Evolutionary conservation across 139 green algal genomes (phyloP).

Genomic region (Volvox reticuliferus): DNA sequence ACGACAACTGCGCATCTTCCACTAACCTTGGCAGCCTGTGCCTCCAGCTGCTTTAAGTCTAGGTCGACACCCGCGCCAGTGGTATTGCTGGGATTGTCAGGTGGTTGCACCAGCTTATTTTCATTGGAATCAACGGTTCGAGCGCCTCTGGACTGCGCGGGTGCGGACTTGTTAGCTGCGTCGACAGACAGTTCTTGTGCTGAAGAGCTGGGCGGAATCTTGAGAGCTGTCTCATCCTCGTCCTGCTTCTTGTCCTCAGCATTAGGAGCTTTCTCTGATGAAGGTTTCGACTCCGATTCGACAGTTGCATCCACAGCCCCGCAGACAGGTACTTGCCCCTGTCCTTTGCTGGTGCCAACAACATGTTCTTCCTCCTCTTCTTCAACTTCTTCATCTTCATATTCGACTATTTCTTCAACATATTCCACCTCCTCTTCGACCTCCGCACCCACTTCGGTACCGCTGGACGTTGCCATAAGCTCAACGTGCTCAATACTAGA

Average conservation of each 20-base stretch:
- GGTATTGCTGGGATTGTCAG: neutral
- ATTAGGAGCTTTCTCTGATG: neutral
- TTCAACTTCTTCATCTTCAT: conserved; percentile 9
- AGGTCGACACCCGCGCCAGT: neutral
- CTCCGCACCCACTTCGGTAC: neutral
- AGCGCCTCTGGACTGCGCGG: neutral
- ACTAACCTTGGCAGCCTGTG: conserved; percentile 31
- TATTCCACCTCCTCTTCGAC: conserved; percentile 49
- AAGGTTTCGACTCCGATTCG: neutral
- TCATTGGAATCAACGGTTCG: neutral
- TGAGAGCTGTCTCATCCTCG: neutral
- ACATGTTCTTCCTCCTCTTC: conserved; percentile 23
- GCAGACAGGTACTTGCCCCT: neutral
- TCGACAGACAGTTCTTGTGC: neutral
- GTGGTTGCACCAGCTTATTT: neutral
- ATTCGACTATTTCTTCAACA: conserved; percentile 38
- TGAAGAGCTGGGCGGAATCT: neutral
- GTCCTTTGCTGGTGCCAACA: neutral
- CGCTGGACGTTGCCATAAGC: conserved; percentile 18
- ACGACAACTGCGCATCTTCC: too few species aligned
- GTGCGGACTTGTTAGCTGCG: neutral
- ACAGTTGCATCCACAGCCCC: neutral
- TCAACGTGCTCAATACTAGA: conserved; percentile 17
- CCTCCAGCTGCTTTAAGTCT: conserved; percentile 29
- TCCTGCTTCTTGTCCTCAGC: neutral